Evolutionary conservation across 768 basidiomycete genomes (phyloP).

Genomic region (Kwoniella mangroviensis): DNA sequence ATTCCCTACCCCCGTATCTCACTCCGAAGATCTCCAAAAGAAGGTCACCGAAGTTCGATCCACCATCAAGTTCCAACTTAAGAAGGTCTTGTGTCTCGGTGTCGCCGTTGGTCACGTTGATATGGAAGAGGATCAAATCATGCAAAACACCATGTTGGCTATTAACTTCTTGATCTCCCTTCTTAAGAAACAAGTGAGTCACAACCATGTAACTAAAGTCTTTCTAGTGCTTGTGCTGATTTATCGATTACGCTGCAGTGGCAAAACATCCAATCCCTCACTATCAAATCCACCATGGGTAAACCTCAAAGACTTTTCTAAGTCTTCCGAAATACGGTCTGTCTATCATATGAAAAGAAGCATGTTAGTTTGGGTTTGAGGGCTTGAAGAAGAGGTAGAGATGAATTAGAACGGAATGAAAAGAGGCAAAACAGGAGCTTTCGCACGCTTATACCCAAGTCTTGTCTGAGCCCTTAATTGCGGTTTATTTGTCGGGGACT

Average conservation of each 20-base stretch:
- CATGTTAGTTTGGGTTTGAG: too few relatives aligned
- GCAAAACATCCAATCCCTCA: constrained; percentile 98
- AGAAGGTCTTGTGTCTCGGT: constrained; percentile 94
- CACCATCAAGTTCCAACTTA: constrained; percentile 99
- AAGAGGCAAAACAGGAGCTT: constrained; percentile 86
- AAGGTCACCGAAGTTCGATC: constrained; percentile 95
- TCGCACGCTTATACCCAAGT: constrained; percentile 97
- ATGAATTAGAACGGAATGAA: constrained; percentile 26
- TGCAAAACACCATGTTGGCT: constrained; percentile 97
- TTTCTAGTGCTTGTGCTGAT: neutral
- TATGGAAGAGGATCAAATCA: constrained; percentile 96
- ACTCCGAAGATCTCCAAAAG: constrained; percentile 83
- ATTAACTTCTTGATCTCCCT: constrained; percentile 99
- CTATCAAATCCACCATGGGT: constrained; percentile 99
- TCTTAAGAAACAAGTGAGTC: constrained; percentile 76
- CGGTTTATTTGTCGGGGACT: constrained; percentile 47
- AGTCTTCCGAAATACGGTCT: constrained; percentile 41
- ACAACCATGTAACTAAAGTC: too few relatives aligned
- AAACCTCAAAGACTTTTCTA: constrained; percentile 94
- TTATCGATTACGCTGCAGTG: constrained; percentile 53
- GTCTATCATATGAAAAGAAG: too few relatives aligned
- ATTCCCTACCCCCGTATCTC: constrained; percentile 96
- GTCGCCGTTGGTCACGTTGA: constrained; percentile 97
- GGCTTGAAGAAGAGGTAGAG: constrained; percentile 4
- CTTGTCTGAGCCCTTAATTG: constrained; percentile 51